Conservation (phyloP, 306 rosid genomes). For the Cercis canadensis region DNA sequence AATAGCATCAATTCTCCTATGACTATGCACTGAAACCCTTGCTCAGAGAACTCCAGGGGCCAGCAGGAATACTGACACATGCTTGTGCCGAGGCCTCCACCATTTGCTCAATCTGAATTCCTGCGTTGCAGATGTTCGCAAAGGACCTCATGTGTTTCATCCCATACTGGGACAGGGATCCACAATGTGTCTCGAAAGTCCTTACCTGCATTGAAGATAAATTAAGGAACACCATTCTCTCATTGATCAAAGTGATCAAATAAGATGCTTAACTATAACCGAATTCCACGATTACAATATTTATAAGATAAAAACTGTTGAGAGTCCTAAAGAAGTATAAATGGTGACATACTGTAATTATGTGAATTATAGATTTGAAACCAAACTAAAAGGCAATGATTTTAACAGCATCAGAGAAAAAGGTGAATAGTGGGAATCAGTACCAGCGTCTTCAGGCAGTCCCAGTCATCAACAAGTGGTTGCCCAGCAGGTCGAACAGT, state of each 20-base stretch:
- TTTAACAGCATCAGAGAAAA: not conserved
- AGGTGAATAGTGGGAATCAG: not conserved
- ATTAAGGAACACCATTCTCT: not conserved
- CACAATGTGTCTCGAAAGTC: slow-evolving; percentile 87
- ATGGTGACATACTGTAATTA: slow-evolving; percentile 8
- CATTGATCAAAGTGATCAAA: slow-evolving; percentile 21
- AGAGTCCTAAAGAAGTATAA: not conserved
- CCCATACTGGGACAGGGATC: slow-evolving; percentile 92
- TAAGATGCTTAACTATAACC: slow-evolving; percentile 2
- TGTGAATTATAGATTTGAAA: slow-evolving; percentile 16
- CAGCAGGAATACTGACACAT: slow-evolving; percentile 63
- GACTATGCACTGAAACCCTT: slow-evolving; percentile 76
- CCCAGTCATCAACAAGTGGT: slow-evolving; percentile 91
- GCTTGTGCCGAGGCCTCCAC: slow-evolving; percentile 82
- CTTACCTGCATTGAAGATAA: slow-evolving; percentile 62
- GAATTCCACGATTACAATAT: slow-evolving; percentile 7
- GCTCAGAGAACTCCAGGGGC: slow-evolving; percentile 78
- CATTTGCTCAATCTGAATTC: slow-evolving; percentile 71
- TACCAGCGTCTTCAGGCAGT: slow-evolving; percentile 81
- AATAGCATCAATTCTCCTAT: not conserved
- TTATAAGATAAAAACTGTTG: not conserved
- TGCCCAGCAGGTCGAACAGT: slow-evolving; percentile 64
- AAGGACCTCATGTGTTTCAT: slow-evolving; percentile 96
- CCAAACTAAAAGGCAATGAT: not conserved
- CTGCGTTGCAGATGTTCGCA: slow-evolving; percentile 90